Percentiles rank a stretch among this genome's conserved stretches.
These are phyloP conservation scores for Cicer pinnatifidum DNA, from an alignment of 306 rosid genomes.

Conservation along the genomic window DNA sequence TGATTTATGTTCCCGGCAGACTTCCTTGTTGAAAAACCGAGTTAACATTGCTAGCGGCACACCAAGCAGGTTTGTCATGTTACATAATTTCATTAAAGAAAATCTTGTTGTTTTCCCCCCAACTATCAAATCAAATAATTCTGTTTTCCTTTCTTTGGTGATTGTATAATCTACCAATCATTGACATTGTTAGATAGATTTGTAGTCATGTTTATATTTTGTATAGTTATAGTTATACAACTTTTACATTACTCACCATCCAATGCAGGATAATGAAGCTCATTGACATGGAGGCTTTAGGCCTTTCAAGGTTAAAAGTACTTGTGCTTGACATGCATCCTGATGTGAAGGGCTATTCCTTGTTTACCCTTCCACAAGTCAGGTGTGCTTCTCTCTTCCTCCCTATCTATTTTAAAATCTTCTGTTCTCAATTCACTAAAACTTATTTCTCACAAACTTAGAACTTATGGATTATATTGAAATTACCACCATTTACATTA, in stretches of 20 bases:
- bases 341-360: constrained; percentile 88
- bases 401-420: background rate
- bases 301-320: constrained; percentile 75
- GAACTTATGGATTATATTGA: constrained; percentile 8
- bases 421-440: background rate
- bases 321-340: constrained; percentile 74
- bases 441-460: background rate
- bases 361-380: constrained; percentile 94
- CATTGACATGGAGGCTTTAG: constrained; percentile 78
- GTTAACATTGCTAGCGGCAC: constrained; percentile 93
- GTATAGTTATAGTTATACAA: background rate
- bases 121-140: background rate
- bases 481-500: background rate
- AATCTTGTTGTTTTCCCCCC: background rate
- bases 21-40: constrained; percentile 71
- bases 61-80: constrained; percentile 80
- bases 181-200: constrained; percentile 7
- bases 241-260: background rate
- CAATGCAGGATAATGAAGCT: constrained; percentile 81
- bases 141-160: background rate
- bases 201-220: background rate
- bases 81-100: background rate
- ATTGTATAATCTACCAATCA: background rate
- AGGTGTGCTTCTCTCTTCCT: constrained; percentile 55
- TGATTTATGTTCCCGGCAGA: constrained; percentile 54